phyloP scores from a whole-genome alignment of 2,329 filamentous ascomycete genomes.

The Metarhizium sp. region DNA sequence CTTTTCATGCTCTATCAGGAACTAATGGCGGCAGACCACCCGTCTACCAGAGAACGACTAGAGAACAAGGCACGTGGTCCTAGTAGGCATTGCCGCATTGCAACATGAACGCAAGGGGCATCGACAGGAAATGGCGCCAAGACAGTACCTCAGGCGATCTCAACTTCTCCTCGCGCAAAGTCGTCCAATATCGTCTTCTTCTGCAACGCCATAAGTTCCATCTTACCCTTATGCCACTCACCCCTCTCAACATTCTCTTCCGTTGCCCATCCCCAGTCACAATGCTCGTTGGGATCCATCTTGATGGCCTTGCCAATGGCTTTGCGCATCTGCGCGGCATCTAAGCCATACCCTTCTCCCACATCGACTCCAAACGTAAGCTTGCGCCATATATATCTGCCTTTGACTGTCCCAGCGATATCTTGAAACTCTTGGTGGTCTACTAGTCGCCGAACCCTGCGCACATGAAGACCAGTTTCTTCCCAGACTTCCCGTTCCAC shows the following conservation, averaged over 20 bases:
- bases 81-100: background rate
- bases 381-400: slow-evolving; percentile 6
- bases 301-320: background rate
- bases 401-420: background rate
- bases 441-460: slow-evolving; percentile 1
- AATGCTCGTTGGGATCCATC: slow-evolving; percentile 7
- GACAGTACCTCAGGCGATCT: background rate
- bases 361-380: slow-evolving; percentile 6
- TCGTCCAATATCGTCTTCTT: background rate
- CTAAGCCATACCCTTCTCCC: background rate
- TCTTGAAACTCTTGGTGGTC: slow-evolving; percentile 4
- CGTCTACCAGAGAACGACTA: background rate
- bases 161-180: background rate
- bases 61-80: background rate
- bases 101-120: background rate
- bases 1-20: too few species aligned
- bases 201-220: background rate
- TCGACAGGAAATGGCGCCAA: background rate
- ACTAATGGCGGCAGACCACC: too few species aligned
- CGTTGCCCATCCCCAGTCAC: slow-evolving; percentile 8
- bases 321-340: background rate
- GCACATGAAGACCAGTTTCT: slow-evolving; percentile 4
- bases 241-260: slow-evolving; percentile 1
- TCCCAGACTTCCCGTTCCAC: slow-evolving; percentile 5
- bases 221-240: background rate